Conservation (phyloP, 345 rosid species). For the Orychophragmus violaceus region DNA sequence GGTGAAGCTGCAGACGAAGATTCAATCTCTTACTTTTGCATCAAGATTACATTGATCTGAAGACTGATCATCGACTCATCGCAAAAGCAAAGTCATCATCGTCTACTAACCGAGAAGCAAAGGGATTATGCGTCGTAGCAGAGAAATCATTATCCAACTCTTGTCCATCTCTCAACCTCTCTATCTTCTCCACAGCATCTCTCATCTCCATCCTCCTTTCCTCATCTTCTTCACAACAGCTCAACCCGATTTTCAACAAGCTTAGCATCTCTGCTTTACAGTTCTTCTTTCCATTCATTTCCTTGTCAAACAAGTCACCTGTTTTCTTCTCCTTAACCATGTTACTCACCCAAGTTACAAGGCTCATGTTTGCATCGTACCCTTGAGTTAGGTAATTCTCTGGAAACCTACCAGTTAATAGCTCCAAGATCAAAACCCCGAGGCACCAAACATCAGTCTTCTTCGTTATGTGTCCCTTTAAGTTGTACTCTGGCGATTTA, state of each 20-base stretch:
- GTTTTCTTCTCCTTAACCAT: slow-evolving; percentile 53
- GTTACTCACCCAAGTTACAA: slow-evolving; percentile 55
- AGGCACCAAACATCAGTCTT: slow-evolving; percentile 67
- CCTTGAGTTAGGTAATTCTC: slow-evolving; percentile 49
- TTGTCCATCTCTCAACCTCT: slow-evolving; percentile 33
- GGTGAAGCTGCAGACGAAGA: neutral
- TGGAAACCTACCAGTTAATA: slow-evolving; percentile 52
- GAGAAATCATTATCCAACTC: slow-evolving; percentile 12
- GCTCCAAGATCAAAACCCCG: slow-evolving; percentile 58
- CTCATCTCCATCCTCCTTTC: slow-evolving; percentile 42
- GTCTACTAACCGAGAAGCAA: slow-evolving; percentile 19
- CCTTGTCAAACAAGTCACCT: slow-evolving; percentile 45
- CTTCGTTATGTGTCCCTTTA: slow-evolving; percentile 33
- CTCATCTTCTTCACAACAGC: slow-evolving; percentile 59
- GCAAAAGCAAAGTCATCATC: slow-evolving; percentile 26
- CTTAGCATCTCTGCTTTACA: slow-evolving; percentile 50
- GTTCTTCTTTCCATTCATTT: slow-evolving; percentile 37
- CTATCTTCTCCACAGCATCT: too few species aligned
- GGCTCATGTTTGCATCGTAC: slow-evolving; percentile 35
- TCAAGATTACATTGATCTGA: neutral
- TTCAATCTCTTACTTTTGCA: neutral
- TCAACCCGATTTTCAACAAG: slow-evolving; percentile 60
- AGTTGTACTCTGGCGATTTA: slow-evolving; percentile 61
- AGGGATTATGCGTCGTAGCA: slow-evolving; percentile 12
- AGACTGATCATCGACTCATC: slow-evolving; percentile 19